Evolutionary conservation across 495 filamentous ascomycete species (phyloP).

Genomic region (Staphylotrichum longicolle): DNA sequence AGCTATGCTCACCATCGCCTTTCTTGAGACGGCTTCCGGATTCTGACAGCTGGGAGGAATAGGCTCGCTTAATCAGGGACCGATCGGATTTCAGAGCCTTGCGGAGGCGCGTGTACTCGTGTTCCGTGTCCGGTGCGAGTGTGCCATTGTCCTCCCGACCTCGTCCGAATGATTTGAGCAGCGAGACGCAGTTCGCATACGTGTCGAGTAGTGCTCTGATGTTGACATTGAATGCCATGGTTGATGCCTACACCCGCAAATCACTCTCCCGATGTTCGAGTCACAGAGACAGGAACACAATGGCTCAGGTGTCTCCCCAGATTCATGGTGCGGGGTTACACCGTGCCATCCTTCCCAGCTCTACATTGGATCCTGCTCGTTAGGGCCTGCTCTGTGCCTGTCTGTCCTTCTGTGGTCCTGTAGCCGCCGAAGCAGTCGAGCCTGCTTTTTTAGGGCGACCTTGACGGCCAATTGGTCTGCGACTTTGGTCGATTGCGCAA

Average conservation of each 20-base stretch:
- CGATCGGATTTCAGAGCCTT: conserved; percentile 35
- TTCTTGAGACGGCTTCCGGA: conserved; percentile 30
- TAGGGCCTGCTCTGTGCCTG: neutral
- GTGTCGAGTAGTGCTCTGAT: conserved; percentile 35
- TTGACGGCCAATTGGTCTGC: conserved; percentile 5
- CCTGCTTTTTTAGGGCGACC: neutral
- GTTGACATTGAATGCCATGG: conserved; percentile 34
- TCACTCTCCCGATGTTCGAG: no score
- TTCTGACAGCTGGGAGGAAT: conserved; percentile 28
- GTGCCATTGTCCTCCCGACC: conserved; percentile 12
- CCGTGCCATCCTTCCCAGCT: neutral
- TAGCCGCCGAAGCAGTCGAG: neutral
- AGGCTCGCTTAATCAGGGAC: conserved; percentile 30
- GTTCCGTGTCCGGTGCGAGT: conserved; percentile 32
- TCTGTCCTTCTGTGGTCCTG: neutral
- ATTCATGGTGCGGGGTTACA: conserved; percentile 14
- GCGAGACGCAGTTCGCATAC: conserved; percentile 38
- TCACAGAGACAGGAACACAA: neutral
- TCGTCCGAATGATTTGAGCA: conserved; percentile 33
- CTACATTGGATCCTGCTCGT: neutral
- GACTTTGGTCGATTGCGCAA: neutral
- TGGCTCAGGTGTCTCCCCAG: neutral
- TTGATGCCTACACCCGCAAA: neutral
- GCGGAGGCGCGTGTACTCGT: conserved; percentile 36
- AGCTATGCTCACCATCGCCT: conserved; percentile 34